Conservation (phyloP, 2,329 filamentous ascomycete genomes). For the Juglanconis juglandina region DNA sequence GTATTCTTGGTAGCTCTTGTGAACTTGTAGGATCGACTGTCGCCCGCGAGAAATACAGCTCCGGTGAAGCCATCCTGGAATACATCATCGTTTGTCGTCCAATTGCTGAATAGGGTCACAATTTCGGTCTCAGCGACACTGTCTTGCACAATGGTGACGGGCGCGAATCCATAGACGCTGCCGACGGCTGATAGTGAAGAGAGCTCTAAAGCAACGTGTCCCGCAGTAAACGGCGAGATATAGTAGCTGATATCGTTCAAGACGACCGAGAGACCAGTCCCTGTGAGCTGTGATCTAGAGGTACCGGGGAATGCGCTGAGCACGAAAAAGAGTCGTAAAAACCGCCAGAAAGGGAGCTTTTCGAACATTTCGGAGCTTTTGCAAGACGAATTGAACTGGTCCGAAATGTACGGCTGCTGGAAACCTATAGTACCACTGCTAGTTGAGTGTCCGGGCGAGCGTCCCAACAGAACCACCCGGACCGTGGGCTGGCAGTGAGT, state of each 20-base stretch:
- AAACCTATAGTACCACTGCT: background rate
- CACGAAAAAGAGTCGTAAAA: background rate
- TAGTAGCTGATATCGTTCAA: constrained; percentile 31
- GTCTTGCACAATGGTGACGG: constrained; percentile 32
- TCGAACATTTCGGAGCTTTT: background rate
- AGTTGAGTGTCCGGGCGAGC: no score
- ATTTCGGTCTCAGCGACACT: constrained; percentile 21
- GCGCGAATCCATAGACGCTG: constrained; percentile 29
- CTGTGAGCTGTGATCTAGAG: constrained; percentile 22
- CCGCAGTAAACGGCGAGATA: constrained; percentile 31
- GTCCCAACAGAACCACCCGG: no score
- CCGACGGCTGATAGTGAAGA: constrained; percentile 20
- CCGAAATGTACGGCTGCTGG: background rate
- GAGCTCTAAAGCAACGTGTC: constrained; percentile 22
- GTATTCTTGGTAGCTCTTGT: background rate
- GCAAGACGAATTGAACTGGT: background rate
- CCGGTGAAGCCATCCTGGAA: constrained; percentile 25
- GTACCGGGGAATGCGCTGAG: background rate
- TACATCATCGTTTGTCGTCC: constrained; percentile 28
- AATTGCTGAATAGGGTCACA: constrained; percentile 27
- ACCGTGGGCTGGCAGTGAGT: no score
- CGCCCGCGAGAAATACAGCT: constrained; percentile 21
- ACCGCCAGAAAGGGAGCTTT: background rate
- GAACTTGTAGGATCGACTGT: background rate
- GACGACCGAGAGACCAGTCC: constrained; percentile 29